A percentile compares a stretch with the other conserved stretches of the same genome.
Conservation (phyloP, 1,284 basidiomycete genomes). For the Moesziomyces sp. region DNA sequence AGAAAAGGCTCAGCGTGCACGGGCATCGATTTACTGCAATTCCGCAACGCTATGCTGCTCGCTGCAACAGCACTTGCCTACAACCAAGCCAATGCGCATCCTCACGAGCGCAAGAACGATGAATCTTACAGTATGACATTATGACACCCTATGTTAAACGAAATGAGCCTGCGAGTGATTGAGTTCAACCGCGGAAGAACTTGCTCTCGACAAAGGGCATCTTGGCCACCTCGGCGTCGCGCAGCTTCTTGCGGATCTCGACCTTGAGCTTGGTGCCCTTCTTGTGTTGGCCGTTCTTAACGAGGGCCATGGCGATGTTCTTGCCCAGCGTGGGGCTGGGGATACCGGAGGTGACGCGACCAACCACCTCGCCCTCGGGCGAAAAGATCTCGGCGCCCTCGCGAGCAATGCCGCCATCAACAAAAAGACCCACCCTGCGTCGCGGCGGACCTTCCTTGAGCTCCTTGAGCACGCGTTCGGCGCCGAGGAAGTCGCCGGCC, state of each 20-base stretch:
- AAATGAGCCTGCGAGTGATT: too few relatives aligned
- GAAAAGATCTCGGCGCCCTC: conserved; percentile 84
- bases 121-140: too few relatives aligned
- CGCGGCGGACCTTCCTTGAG: conserved; percentile 79
- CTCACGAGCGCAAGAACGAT: background rate
- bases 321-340: conserved; percentile 88
- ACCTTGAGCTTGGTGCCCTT: conserved; percentile 85
- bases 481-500: conserved; percentile 80
- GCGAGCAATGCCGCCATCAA: conserved; percentile 84
- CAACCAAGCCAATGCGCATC: background rate
- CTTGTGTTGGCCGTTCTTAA: conserved; percentile 82
- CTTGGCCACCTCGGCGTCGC: conserved; percentile 76
- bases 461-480: conserved; percentile 80
- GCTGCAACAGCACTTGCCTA: too few relatives aligned
- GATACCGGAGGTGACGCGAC: conserved; percentile 90
- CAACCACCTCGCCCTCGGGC: conserved; percentile 71
- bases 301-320: conserved; percentile 97
- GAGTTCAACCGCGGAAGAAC: conserved; percentile 59
- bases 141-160: too few relatives aligned
- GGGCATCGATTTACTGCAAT: background rate
- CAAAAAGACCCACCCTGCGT: conserved; percentile 83
- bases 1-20: background rate
- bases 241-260: conserved; percentile 79
- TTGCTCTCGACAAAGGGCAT: conserved; percentile 80
- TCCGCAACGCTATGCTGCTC: too few relatives aligned